These are phyloP conservation scores for Cucumis hystrix DNA, from an alignment of 306 rosid species.

Conservation along the genomic window DNA sequence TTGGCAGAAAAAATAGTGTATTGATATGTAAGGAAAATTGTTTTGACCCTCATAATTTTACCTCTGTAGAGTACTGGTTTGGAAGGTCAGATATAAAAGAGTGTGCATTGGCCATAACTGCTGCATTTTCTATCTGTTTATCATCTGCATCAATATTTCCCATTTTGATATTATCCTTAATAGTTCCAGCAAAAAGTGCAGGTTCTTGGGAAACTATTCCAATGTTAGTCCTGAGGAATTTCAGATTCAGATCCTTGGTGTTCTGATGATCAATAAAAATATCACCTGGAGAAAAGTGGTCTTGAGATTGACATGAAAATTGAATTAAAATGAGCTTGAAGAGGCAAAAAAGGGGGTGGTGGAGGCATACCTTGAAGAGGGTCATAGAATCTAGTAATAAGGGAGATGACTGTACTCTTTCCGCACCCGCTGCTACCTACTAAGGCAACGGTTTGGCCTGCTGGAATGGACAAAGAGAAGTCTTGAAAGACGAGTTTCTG, in stretches of 20 bases:
- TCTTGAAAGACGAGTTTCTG: slow-evolving; percentile 52
- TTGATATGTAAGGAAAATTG: neutral
- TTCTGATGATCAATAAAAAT: slow-evolving; percentile 48
- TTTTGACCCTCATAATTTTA: neutral
- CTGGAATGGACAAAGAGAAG: slow-evolving; percentile 58
- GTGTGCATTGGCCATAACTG: slow-evolving; percentile 68
- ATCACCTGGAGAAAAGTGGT: slow-evolving; percentile 30
- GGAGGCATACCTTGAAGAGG: slow-evolving; percentile 38
- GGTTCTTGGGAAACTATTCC: slow-evolving; percentile 87
- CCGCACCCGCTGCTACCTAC: slow-evolving; percentile 94
- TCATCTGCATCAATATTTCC: slow-evolving; percentile 72
- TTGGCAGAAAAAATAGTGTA: neutral
- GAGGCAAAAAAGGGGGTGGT: neutral
- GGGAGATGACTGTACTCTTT: slow-evolving; percentile 78
- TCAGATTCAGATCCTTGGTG: slow-evolving; percentile 58
- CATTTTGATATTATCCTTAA: slow-evolving; percentile 57
- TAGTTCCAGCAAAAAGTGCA: slow-evolving; percentile 55
- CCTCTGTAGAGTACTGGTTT: slow-evolving; percentile 64
- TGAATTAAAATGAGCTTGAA: neutral
- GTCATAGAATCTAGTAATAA: slow-evolving; percentile 66
- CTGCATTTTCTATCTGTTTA: slow-evolving; percentile 42
- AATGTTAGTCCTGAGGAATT: slow-evolving; percentile 54
- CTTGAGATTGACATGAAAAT: neutral
- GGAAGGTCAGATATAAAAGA: slow-evolving; percentile 69
- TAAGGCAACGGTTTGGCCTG: slow-evolving; percentile 69